A percentile compares a stretch with the other conserved stretches of the same genome.
phyloP scores from a whole-genome alignment of 2,329 filamentous ascomycete species.

The Massarina eburnea region DNA sequence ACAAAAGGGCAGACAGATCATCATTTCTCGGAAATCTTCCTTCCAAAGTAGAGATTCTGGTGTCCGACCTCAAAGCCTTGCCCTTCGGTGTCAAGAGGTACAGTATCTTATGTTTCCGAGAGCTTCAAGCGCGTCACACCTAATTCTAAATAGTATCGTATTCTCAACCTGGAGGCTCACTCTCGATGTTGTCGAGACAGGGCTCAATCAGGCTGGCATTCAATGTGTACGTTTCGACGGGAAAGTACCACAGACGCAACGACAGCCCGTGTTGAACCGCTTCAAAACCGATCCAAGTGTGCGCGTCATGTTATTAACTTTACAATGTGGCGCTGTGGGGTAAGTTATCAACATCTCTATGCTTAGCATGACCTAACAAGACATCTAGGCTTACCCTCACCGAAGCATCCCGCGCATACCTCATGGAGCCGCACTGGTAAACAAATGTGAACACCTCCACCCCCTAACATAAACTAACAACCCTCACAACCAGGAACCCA shows the following conservation, averaged over 20 bases:
- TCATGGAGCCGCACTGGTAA: conserved; percentile 56
- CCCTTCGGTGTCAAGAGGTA: conserved; percentile 42
- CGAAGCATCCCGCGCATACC: conserved; percentile 50
- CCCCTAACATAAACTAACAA: not conserved
- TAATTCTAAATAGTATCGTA: conserved; percentile 44
- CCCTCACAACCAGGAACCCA: conserved; percentile 34
- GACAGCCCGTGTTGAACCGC: conserved; percentile 44
- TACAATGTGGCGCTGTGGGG: conserved; percentile 57
- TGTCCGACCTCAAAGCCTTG: conserved; percentile 34
- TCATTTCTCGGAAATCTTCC: conserved; percentile 2
- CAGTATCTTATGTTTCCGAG: not conserved
- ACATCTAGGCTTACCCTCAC: conserved; percentile 50
- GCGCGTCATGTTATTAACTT: conserved; percentile 50
- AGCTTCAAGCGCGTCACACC: not conserved
- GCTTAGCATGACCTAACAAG: no score
- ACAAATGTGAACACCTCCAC: not conserved
- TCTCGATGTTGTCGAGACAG: conserved; percentile 50
- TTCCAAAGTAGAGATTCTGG: conserved; percentile 39
- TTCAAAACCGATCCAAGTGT: conserved; percentile 45
- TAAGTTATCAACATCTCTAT: no score
- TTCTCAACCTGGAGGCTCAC: conserved; percentile 57
- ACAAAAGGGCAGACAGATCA: not conserved
- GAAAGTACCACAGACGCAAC: conserved; percentile 46
- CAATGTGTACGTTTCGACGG: conserved; percentile 51
- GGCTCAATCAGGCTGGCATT: conserved; percentile 42